These are phyloP conservation scores for Hebeloma cylindrosporum DNA, from an alignment of 768 basidiomycete genomes.

Conservation along the genomic window DNA sequence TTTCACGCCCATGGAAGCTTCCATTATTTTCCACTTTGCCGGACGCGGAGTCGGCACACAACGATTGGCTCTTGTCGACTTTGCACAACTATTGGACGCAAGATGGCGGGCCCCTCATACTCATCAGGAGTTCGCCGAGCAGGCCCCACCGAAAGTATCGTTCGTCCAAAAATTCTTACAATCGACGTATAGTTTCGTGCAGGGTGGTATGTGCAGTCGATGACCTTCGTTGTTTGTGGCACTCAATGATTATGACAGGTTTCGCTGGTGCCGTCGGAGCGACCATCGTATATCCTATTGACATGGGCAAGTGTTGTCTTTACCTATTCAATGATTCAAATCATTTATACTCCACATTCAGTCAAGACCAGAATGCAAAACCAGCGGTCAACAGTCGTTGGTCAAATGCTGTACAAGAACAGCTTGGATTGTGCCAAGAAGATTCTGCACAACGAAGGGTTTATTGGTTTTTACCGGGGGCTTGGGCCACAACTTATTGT, in stretches of 20 bases:
- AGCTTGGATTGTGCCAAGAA: slow-evolving; percentile 92
- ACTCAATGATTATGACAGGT: slow-evolving; percentile 43
- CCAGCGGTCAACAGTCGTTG: slow-evolving; percentile 94
- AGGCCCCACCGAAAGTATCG: slow-evolving; percentile 35
- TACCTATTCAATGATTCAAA: too few species aligned
- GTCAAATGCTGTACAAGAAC: slow-evolving; percentile 96
- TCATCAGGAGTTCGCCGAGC: slow-evolving; percentile 48
- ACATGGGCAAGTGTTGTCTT: slow-evolving; percentile 74
- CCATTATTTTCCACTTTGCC: slow-evolving; percentile 97
- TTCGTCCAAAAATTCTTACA: slow-evolving; percentile 58
- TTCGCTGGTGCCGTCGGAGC: slow-evolving; percentile 93
- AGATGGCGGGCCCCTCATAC: slow-evolving; percentile 81
- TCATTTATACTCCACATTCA: neutral
- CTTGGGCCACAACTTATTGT: slow-evolving; percentile 93
- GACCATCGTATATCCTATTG: slow-evolving; percentile 97
- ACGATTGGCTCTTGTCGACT: slow-evolving; percentile 84
- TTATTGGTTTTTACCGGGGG: slow-evolving; percentile 95
- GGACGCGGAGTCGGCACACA: slow-evolving; percentile 70
- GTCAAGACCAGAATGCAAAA: slow-evolving; percentile 85
- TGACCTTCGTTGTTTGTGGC: neutral
- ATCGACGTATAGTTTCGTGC: slow-evolving; percentile 83
- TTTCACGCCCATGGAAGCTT: slow-evolving; percentile 98
- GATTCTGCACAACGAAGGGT: slow-evolving; percentile 93
- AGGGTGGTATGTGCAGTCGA: slow-evolving; percentile 58
- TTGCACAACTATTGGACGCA: slow-evolving; percentile 90